These are phyloP conservation scores for Solanum pennellii DNA, from an alignment of 257 asterid genomes.

Conservation along the genomic window DNA sequence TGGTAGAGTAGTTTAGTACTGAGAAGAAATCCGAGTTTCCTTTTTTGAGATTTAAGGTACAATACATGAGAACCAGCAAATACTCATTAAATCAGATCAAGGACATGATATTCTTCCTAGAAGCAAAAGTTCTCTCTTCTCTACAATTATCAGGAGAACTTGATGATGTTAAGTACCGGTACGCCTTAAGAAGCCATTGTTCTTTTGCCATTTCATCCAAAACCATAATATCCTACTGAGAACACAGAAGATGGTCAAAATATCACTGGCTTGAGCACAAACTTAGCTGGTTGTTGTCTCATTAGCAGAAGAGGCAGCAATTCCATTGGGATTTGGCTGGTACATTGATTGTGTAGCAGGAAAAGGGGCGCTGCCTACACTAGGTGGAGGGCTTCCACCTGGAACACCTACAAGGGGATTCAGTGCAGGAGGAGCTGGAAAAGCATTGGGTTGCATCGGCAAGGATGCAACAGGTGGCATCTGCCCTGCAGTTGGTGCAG, in stretches of 20 bases:
- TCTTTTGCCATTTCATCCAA: neutral
- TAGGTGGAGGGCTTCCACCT: slow-evolving; percentile 21
- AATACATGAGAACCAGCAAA: neutral
- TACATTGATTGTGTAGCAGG: slow-evolving; percentile 12
- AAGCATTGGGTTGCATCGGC: slow-evolving; percentile 15
- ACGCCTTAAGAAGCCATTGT: neutral
- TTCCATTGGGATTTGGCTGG: slow-evolving; percentile 19
- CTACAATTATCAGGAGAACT: neutral
- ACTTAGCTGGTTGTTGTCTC: slow-evolving; percentile 16
- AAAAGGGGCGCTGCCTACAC: slow-evolving; percentile 11
- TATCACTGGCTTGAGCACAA: slow-evolving; percentile 10
- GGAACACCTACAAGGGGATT: slow-evolving; percentile 16
- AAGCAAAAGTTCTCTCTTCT: neutral
- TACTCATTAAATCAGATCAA: neutral
- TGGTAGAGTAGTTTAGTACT: neutral
- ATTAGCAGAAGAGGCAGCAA: neutral
- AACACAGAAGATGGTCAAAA: neutral
- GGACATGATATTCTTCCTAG: neutral
- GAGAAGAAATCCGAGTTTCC: neutral
- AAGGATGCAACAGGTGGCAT: slow-evolving; percentile 19
- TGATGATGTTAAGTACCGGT: neutral
- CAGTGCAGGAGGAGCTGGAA: slow-evolving; percentile 16
- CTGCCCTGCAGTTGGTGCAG: slow-evolving; percentile 19
- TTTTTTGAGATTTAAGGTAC: neutral
- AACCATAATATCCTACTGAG: neutral